phyloP scores from a whole-genome alignment of 2,329 filamentous ascomycete species.

The Xylaria sp. region DNA sequence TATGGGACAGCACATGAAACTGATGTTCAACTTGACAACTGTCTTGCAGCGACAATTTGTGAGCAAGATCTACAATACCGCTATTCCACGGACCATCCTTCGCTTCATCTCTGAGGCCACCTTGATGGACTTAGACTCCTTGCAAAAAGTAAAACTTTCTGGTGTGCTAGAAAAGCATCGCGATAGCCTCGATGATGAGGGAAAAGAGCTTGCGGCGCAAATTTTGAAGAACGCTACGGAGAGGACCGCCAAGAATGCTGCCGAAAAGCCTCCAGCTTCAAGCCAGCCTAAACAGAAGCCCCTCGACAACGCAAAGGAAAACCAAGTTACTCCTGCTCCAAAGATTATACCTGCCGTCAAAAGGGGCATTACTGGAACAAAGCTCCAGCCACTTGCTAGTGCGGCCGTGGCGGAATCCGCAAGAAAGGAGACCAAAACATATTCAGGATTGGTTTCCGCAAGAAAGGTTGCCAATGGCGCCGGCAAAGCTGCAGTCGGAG shows the following conservation, averaged over 20 bases:
- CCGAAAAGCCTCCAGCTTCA: constrained; percentile 11
- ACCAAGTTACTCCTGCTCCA: constrained; percentile 15
- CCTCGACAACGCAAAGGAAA: constrained; percentile 31
- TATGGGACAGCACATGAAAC: constrained; percentile 61
- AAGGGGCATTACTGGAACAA: background rate
- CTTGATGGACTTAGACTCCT: constrained; percentile 23
- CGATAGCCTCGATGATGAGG: constrained; percentile 31
- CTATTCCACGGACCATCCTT: constrained; percentile 61
- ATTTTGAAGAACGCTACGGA: constrained; percentile 32
- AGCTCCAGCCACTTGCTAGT: constrained; percentile 5
- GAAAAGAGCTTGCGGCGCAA: constrained; percentile 33
- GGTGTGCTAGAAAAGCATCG: constrained; percentile 24
- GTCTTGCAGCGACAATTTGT: constrained; percentile 61
- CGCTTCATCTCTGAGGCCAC: constrained; percentile 60
- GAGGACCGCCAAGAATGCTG: constrained; percentile 20
- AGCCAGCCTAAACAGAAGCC: constrained; percentile 16
- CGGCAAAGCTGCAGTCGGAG: constrained; percentile 24
- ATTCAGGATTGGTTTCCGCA: constrained; percentile 38
- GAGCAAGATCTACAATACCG: constrained; percentile 57
- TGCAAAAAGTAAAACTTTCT: constrained; percentile 22
- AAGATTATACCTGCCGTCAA: constrained; percentile 27
- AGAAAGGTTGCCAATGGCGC: constrained; percentile 34
- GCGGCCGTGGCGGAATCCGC: constrained; percentile 8
- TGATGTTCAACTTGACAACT: constrained; percentile 61
- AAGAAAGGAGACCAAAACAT: constrained; percentile 33